phyloP scores from a whole-genome alignment of 768 basidiomycete species.

The Botryobasidium botryosum region DNA sequence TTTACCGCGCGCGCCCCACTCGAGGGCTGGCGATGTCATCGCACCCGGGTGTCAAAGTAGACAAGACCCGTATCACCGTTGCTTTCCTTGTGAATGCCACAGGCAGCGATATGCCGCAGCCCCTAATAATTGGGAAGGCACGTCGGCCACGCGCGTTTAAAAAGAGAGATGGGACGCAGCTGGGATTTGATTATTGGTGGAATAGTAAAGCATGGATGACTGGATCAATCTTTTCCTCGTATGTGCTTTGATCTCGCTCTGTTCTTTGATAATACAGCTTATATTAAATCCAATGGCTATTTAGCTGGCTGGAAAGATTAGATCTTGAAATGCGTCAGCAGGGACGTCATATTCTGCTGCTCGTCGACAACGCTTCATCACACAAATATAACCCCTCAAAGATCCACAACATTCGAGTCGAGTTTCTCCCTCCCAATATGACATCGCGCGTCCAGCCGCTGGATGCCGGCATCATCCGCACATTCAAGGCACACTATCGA shows the following conservation, averaged over 20 bases:
- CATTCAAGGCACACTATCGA: slow-evolving; percentile 20
- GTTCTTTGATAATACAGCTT: neutral
- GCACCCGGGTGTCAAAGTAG: neutral
- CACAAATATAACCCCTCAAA: slow-evolving; percentile 4
- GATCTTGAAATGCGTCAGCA: slow-evolving; percentile 1
- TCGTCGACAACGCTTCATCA: slow-evolving; percentile 9
- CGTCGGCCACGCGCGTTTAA: neutral
- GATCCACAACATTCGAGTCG: slow-evolving; percentile 6
- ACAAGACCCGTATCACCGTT: neutral
- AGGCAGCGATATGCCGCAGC: neutral
- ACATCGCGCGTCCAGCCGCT: slow-evolving; percentile 12
- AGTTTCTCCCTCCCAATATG: slow-evolving; percentile 11
- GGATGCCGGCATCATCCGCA: slow-evolving; percentile 12
- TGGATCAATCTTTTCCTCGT: neutral
- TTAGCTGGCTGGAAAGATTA: neutral
- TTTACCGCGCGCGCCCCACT: slow-evolving; percentile 1
- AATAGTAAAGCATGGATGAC: slow-evolving; percentile 9
- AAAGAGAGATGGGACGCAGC: slow-evolving; percentile 1
- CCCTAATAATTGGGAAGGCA: neutral
- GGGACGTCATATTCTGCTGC: slow-evolving; percentile 10
- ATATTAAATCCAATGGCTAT: neutral
- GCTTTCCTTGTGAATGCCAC: neutral
- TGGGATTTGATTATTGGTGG: slow-evolving; percentile 3
- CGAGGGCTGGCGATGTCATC: slow-evolving; percentile 1
- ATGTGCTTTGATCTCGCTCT: neutral